phyloP scores from a whole-genome alignment of 2,329 filamentous ascomycete genomes.

The Knufia petricola region DNA sequence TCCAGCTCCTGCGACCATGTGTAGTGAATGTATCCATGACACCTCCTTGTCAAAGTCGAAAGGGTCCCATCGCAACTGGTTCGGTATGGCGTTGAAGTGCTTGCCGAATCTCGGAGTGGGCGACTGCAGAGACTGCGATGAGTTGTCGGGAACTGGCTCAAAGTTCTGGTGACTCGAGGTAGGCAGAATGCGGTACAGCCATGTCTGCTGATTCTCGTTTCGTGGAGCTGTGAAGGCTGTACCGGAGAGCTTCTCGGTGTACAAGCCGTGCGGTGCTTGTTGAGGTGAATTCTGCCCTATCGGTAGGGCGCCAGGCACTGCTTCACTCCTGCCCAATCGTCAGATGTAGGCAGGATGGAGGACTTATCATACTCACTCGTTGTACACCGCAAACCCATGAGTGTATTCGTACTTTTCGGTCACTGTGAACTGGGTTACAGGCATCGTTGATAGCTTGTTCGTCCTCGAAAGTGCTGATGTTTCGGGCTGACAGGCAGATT shows the following conservation, averaged over 20 bases:
- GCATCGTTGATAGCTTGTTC: conserved; percentile 41
- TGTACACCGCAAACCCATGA: conserved; percentile 66
- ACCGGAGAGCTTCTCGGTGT: conserved; percentile 69
- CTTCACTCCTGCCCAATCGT: conserved; percentile 54
- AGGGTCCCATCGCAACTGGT: conserved; percentile 71
- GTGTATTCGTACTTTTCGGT: conserved; percentile 66
- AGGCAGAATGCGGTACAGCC: conserved; percentile 62
- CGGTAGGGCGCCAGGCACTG: conserved; percentile 63
- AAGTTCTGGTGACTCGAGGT: conserved; percentile 51
- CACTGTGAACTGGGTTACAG: conserved; percentile 52
- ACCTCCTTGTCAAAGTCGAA: conserved; percentile 61
- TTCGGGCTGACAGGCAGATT: conserved; percentile 16
- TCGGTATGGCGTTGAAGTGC: conserved; percentile 64
- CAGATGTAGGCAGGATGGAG: conserved; percentile 4
- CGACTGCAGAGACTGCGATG: conserved; percentile 37
- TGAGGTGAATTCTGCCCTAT: conserved; percentile 73
- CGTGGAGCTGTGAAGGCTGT: conserved; percentile 63
- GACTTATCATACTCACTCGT: conserved; percentile 50
- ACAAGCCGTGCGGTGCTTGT: conserved; percentile 66
- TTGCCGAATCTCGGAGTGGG: conserved; percentile 44
- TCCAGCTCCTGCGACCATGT: conserved; percentile 67
- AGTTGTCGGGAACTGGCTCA: conserved; percentile 33
- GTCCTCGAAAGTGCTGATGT: conserved; percentile 23
- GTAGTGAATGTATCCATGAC: conserved; percentile 60
- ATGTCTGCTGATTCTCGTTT: conserved; percentile 59